These are phyloP conservation scores for Trifolium subterraneum DNA, from an alignment of 306 rosid species.

Conservation along the genomic window DNA sequence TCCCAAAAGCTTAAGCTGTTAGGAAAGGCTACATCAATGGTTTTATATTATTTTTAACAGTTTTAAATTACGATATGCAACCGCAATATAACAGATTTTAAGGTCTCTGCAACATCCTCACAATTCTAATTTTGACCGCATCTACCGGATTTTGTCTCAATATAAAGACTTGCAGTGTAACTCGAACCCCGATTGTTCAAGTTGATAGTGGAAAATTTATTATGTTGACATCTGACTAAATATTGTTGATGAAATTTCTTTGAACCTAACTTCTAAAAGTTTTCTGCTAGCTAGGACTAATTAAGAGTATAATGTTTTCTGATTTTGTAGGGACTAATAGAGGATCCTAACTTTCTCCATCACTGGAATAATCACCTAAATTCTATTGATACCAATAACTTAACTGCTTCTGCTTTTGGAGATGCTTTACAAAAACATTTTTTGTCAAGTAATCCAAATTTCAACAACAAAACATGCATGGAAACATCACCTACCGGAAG, in stretches of 20 bases:
- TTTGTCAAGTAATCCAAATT: slow-evolving; percentile 48
- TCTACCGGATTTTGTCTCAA: no score
- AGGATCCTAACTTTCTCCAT: slow-evolving; percentile 62
- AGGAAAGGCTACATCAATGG: no score
- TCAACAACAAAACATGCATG: slow-evolving; percentile 53
- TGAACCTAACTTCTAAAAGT: not conserved
- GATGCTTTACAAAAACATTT: slow-evolving; percentile 61
- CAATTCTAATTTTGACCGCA: no score
- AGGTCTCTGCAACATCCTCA: no score
- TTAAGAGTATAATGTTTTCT: not conserved
- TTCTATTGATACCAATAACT: slow-evolving; percentile 58
- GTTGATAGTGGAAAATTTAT: not conserved
- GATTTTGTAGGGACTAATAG: slow-evolving; percentile 62
- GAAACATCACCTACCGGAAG: slow-evolving; percentile 43
- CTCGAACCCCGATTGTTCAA: not conserved
- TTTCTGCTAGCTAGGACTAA: slow-evolving; percentile 10
- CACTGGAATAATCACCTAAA: slow-evolving; percentile 62
- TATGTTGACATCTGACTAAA: not conserved
- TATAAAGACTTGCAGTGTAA: no score
- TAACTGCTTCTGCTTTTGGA: slow-evolving; percentile 64
- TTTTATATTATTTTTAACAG: no score
- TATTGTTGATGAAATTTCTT: not conserved
- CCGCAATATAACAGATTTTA: no score
- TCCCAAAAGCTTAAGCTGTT: no score
- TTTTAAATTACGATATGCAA: not conserved